These are phyloP conservation scores for Ascomycota sp. DNA, from an alignment of 2,329 filamentous ascomycete genomes.

Conservation along the genomic window DNA sequence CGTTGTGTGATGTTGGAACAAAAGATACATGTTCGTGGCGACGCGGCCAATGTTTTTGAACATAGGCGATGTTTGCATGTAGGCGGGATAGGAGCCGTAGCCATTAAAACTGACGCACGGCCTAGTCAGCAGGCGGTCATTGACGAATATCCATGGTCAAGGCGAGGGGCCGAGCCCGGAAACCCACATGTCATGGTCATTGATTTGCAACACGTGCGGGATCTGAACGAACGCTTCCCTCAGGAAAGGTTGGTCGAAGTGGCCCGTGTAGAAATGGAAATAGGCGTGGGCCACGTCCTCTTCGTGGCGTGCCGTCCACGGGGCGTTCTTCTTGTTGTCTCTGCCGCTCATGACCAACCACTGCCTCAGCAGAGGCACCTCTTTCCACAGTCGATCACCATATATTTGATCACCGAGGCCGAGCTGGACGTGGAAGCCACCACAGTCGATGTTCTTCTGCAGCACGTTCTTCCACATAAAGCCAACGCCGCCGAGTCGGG, in stretches of 20 bases:
- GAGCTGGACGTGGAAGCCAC: conserved; percentile 85
- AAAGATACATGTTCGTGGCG: conserved; percentile 89
- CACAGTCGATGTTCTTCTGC: conserved; percentile 90
- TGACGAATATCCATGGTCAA: too few relatives aligned
- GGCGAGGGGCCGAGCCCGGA: too few relatives aligned
- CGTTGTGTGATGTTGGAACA: conserved; percentile 97
- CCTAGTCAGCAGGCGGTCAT: background rate
- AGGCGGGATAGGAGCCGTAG: conserved; percentile 89
- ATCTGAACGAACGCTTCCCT: conserved; percentile 95
- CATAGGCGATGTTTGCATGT: conserved; percentile 94
- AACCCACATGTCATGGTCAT: conserved; percentile 94
- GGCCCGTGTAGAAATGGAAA: conserved; percentile 96
- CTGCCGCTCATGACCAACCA: conserved; percentile 89
- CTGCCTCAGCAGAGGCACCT: conserved; percentile 80
- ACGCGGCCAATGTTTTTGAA: conserved; percentile 97
- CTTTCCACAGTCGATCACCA: conserved; percentile 87
- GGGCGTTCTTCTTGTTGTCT: conserved; percentile 72
- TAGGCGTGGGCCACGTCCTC: conserved; percentile 92
- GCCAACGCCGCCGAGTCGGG: conserved; percentile 68
- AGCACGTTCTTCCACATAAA: conserved; percentile 99
- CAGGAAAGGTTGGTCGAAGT: conserved; percentile 91
- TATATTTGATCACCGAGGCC: conserved; percentile 91
- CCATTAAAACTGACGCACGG: conserved; percentile 57
- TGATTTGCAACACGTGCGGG: conserved; percentile 76
- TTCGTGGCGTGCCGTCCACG: conserved; percentile 87